These are phyloP conservation scores for Centrapalus pauciflorus DNA, from an alignment of 129 eudicot species.

Conservation along the genomic window DNA sequence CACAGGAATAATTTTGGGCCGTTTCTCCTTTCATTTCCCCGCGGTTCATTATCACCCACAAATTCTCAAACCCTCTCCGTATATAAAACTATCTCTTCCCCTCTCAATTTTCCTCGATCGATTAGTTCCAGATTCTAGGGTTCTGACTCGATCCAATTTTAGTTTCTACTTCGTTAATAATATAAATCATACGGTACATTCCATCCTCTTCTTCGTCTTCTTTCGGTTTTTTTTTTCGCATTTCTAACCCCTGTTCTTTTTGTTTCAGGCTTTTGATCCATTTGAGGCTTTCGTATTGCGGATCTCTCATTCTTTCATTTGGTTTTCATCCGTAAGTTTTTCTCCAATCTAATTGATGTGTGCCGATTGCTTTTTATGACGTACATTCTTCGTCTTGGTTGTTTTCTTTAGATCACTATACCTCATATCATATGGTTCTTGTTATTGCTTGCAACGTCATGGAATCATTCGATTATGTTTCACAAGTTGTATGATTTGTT, in stretches of 20 bases:
- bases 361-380: not conserved
- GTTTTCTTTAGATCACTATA: not conserved
- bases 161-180: conserved; percentile 2
- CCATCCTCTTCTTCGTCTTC: conserved; percentile 1
- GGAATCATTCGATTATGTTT: not conserved
- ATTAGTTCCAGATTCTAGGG: conserved; percentile 18
- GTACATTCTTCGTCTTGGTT: not conserved
- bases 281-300: conserved; percentile 32
- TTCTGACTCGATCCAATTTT: conserved; percentile 24
- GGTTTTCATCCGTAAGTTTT: conserved; percentile 29
- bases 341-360: not conserved
- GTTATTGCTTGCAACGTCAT: not conserved
- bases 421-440: not conserved
- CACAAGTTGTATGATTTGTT: not conserved
- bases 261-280: conserved; percentile 37
- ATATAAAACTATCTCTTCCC: conserved; percentile 21
- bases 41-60: conserved; percentile 17
- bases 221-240: not conserved
- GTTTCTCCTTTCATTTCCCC: not conserved
- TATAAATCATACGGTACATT: conserved; percentile 18
- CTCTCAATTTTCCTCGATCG: conserved; percentile 22
- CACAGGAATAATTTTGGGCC: not conserved
- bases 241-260: not conserved
- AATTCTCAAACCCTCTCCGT: not conserved
- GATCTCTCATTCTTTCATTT: conserved; percentile 20